Conservation (phyloP, 179 eudicot genomes). For the Actinidia arguta region DNA sequence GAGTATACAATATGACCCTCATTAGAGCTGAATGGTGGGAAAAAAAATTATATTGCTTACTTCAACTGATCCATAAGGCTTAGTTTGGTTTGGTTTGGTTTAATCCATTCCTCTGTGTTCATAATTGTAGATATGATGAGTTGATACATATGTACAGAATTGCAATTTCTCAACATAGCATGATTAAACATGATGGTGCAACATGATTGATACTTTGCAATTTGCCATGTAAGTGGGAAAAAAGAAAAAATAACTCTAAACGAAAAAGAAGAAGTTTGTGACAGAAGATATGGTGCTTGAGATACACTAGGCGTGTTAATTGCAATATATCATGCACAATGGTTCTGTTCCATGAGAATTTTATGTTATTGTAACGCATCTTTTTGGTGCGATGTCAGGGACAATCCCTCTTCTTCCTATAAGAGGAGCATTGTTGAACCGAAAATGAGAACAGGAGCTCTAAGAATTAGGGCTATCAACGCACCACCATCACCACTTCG, state of each 20-base stretch:
- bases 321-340: background rate
- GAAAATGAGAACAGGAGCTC: background rate
- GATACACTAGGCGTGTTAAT: background rate
- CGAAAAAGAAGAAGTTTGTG: background rate
- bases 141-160: background rate
- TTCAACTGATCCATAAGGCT: background rate
- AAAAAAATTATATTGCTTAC: background rate
- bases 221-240: background rate
- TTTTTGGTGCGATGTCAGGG: background rate
- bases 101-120: background rate
- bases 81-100: background rate
- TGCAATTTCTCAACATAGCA: background rate
- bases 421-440: background rate
- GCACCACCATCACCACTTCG: too few relatives aligned
- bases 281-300: background rate
- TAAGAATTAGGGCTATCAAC: conserved; percentile 5
- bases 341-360: too few relatives aligned
- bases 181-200: background rate
- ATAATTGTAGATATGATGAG: background rate
- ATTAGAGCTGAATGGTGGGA: background rate
- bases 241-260: too few relatives aligned
- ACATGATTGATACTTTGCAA: background rate
- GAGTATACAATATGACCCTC: background rate
- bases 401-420: background rate
- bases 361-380: too few relatives aligned